phyloP scores from a whole-genome alignment of 225 moss, liverwort and hornwort species.

The Climacium dendroides region DNA sequence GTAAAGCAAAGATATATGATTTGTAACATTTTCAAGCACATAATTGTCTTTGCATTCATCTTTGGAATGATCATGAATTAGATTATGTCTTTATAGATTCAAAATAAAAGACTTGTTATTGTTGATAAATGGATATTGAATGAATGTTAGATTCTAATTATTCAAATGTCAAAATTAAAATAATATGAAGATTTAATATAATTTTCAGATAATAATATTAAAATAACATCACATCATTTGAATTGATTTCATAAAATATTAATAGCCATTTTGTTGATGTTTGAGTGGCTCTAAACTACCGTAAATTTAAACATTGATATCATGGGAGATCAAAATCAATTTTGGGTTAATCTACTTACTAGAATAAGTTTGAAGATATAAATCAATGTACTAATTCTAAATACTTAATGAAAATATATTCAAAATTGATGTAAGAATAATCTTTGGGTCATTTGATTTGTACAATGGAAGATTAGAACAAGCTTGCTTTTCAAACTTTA shows the following conservation, averaged over 20 bases:
- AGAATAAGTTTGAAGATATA: neutral
- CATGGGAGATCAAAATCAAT: too few relatives aligned
- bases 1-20: neutral
- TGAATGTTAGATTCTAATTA: neutral
- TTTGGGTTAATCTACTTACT: neutral
- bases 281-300: rapidly evolving
- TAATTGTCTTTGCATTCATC: neutral
- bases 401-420: neutral
- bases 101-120: neutral
- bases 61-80: neutral
- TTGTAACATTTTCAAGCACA: neutral
- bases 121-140: neutral
- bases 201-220: too few relatives aligned
- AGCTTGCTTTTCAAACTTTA: too few relatives aligned
- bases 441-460: too few relatives aligned
- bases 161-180: neutral
- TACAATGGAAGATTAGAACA: too few relatives aligned
- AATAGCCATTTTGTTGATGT: neutral
- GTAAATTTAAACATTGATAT: neutral
- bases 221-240: neutral
- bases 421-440: too few relatives aligned
- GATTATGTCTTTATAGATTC: neutral
- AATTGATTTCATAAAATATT: neutral
- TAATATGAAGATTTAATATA: neutral
- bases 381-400: neutral